phyloP scores from a whole-genome alignment of 2,329 filamentous ascomycete species.

The Diaporthe velutina region DNA sequence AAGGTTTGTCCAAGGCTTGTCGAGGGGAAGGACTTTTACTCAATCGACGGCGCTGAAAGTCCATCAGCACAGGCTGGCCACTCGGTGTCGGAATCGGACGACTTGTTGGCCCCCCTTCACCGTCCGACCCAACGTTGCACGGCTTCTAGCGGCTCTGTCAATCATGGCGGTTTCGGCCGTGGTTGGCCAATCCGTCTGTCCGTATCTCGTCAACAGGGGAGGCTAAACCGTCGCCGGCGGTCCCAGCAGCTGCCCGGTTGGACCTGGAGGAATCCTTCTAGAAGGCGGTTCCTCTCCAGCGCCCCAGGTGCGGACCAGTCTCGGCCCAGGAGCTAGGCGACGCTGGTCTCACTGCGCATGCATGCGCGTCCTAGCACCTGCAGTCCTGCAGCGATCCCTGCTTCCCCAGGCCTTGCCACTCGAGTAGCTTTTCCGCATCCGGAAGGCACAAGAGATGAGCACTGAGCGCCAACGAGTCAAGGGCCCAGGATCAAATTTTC shows the following conservation, averaged over 20 bases:
- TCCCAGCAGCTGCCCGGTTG: too few species aligned
- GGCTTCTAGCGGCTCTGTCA: slow-evolving; percentile 22
- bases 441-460: slow-evolving; percentile 16
- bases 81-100: slow-evolving; percentile 7
- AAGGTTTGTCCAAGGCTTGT: slow-evolving; percentile 4
- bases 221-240: slow-evolving; percentile 1
- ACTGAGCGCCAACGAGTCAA: slow-evolving; percentile 21
- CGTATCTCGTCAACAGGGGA: background rate
- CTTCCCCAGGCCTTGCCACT: slow-evolving; percentile 30
- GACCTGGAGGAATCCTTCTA: slow-evolving; percentile 29
- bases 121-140: slow-evolving; percentile 22
- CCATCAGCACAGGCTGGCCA: background rate
- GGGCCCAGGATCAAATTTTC: slow-evolving; percentile 6
- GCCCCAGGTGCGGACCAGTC: slow-evolving; percentile 8
- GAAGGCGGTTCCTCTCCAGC: slow-evolving; percentile 26
- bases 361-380: slow-evolving; percentile 10
- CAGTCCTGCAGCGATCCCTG: slow-evolving; percentile 1
- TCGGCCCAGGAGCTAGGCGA: slow-evolving; percentile 7
- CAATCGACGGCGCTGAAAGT: background rate
- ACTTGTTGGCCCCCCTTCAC: background rate
- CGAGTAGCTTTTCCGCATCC: slow-evolving; percentile 24
- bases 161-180: background rate
- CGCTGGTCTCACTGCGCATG: slow-evolving; percentile 7
- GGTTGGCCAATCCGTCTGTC: background rate
- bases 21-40: background rate